Evolutionary conservation across 495 filamentous ascomycete genomes (phyloP), one percentile per base, ranked within the genome.

Genomic region (Immersiella caudata): DNA sequence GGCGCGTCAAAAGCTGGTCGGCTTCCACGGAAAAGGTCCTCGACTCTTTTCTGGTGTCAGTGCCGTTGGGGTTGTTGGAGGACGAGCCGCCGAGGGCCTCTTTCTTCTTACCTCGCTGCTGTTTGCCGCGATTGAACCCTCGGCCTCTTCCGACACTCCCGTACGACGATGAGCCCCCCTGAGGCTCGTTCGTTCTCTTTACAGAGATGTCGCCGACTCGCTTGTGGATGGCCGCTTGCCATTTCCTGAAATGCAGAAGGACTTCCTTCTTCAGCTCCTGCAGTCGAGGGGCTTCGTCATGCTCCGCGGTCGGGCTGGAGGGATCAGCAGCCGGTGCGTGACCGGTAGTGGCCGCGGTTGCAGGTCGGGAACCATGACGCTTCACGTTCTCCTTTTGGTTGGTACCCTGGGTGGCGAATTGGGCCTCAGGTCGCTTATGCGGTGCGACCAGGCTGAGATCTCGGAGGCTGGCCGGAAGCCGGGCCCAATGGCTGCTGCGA

Each of bases 181-280:
- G 74, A 12, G 58, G 40, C 40, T 74, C 73, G 40, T 56, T 35
- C 20, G 18, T 27, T 21, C 59, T 70, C 68, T 75, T 79, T 60
- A 80, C 73, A 2, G 74, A 69, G 33, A 83, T 81, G 62, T 84
- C 82, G 61, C 74, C 68, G 20, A 81, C 62, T 20, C 82, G 73
- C 67, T 75, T 81, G 56, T 67, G 59, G 2, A 83, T 67, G 12
- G 65, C 66, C 0, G 61, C 64, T 33, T 81, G 81, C 82, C 82
- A 84, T 66, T 82, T 83, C 40, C 67, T 72, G 68, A 82, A 80
- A 75, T 79, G 75, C n/a, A 68, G 61, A 14, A 82, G 50, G 1
- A 71, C 71, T 35, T 83, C 81, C 70, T 76, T 78, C 72, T 80
- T 81, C 40, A 82, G 71, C 69, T 84, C 82, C 46, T 79, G 66